Percentiles rank a stretch among this genome's conserved stretches.
phyloP scores from a whole-genome alignment of 2,329 filamentous ascomycete genomes.

The Gaeumannomyces sp. region DNA sequence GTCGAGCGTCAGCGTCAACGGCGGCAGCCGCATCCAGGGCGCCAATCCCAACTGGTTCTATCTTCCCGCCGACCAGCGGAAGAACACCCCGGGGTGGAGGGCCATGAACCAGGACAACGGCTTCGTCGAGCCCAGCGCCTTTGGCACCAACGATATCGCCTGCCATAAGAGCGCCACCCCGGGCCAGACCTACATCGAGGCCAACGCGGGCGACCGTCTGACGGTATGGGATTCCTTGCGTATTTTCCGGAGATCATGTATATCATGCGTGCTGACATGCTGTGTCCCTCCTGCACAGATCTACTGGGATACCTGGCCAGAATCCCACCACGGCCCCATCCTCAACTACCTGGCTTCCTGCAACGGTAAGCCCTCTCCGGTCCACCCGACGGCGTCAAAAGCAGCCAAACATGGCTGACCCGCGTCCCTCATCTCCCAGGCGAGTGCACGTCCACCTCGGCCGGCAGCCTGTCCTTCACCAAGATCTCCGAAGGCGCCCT shows the following conservation, averaged over 20 bases:
- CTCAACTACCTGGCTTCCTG: slow-evolving; percentile 54
- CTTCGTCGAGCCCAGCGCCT: slow-evolving; percentile 38
- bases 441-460: slow-evolving; percentile 13
- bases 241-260: too few species aligned
- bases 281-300: slow-evolving; percentile 16
- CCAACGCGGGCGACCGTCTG: slow-evolving; percentile 34
- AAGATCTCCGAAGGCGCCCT: slow-evolving; percentile 15
- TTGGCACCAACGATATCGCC: slow-evolving; percentile 35
- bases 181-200: slow-evolving; percentile 20
- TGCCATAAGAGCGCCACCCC: slow-evolving; percentile 36
- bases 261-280: not conserved
- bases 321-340: slow-evolving; percentile 46
- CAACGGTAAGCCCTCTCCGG: not conserved
- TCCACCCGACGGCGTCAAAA: too few species aligned
- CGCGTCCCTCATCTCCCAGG: not conserved
- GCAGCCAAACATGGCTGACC: too few species aligned
- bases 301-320: slow-evolving; percentile 37
- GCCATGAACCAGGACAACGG: slow-evolving; percentile 42
- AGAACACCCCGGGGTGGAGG: slow-evolving; percentile 31
- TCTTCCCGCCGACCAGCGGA: not conserved
- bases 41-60: not conserved
- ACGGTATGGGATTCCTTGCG: slow-evolving; percentile 12
- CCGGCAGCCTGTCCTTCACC: slow-evolving; percentile 13
- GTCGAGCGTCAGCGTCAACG: not conserved
- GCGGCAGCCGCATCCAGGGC: not conserved